These are phyloP conservation scores for Brassica nigra DNA, from an alignment of 345 rosid species.

Conservation along the genomic window DNA sequence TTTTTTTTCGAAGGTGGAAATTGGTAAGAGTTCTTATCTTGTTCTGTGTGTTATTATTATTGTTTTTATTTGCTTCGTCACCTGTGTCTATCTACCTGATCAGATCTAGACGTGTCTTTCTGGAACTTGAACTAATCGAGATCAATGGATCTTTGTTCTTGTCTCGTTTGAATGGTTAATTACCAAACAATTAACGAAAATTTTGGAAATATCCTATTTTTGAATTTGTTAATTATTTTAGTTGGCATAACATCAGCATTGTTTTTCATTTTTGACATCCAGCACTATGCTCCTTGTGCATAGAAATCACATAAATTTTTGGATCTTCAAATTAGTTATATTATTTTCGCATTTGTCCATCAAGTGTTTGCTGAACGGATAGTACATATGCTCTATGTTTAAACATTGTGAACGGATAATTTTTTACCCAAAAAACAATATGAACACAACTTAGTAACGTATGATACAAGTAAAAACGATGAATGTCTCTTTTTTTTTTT, in stretches of 20 bases:
- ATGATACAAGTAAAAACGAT: no score
- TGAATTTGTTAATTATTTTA: neutral
- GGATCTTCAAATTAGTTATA: neutral
- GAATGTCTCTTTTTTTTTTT: no score
- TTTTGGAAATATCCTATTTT: slow-evolving; percentile 9
- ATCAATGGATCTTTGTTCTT: neutral
- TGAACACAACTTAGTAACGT: no score
- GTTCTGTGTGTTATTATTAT: neutral
- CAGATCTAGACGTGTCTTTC: slow-evolving; percentile 30
- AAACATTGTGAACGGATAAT: no score
- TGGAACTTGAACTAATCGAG: neutral
- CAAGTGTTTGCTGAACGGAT: neutral
- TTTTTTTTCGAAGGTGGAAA: slow-evolving; percentile 5
- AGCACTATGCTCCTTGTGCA: neutral
- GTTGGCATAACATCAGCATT: neutral
- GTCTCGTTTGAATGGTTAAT: slow-evolving; percentile 7
- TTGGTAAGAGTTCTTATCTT: slow-evolving; percentile 30
- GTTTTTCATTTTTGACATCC: neutral
- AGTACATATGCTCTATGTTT: no score
- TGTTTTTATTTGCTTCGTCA: slow-evolving; percentile 30
- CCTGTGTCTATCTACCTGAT: slow-evolving; percentile 23
- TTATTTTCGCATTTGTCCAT: neutral
- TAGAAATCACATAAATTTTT: neutral
- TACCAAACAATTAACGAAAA: neutral
- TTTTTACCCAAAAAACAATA: no score